Conservation (phyloP, 805 yeast species). For the Wickerhamomyces bovis region DNA sequence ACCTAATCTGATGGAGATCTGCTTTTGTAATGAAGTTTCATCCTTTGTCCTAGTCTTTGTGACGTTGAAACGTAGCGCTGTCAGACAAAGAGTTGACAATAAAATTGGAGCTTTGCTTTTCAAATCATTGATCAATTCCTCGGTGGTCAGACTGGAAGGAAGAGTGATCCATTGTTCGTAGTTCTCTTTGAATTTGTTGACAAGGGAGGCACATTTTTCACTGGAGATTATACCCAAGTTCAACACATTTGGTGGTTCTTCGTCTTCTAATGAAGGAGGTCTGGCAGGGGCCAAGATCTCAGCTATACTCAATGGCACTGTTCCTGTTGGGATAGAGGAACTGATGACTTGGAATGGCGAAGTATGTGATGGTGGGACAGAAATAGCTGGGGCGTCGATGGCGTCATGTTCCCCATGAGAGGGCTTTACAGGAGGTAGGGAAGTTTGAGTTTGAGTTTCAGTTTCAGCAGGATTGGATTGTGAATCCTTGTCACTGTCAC, state of each 20-base stretch:
- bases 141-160: constrained; percentile 46
- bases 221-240: constrained; percentile 41
- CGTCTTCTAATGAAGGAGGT: constrained; percentile 5
- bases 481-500: too few relatives aligned
- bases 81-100: constrained; percentile 59
- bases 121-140: constrained; percentile 42
- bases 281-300: constrained; percentile 11
- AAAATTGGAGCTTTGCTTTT: constrained; percentile 50
- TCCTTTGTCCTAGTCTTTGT: constrained; percentile 5
- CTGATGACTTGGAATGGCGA: constrained; percentile 22
- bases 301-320: constrained; percentile 13
- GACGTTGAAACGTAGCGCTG: constrained; percentile 47
- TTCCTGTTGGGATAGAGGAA: constrained; percentile 13
- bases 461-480: too few relatives aligned
- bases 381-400: constrained; percentile 6
- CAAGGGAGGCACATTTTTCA: constrained; percentile 41
- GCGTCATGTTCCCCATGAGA: constrained; percentile 1
- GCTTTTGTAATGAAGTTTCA: constrained; percentile 19
- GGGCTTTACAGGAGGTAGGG: background rate
- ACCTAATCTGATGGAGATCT: constrained; percentile 26
- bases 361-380: constrained; percentile 25
- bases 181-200: constrained; percentile 55
- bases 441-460: constrained; percentile 3
- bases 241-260: constrained; percentile 41
- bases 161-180: constrained; percentile 78